Evolutionary conservation across 768 basidiomycete genomes (phyloP).

Genomic region (Tylopilus sp.): DNA sequence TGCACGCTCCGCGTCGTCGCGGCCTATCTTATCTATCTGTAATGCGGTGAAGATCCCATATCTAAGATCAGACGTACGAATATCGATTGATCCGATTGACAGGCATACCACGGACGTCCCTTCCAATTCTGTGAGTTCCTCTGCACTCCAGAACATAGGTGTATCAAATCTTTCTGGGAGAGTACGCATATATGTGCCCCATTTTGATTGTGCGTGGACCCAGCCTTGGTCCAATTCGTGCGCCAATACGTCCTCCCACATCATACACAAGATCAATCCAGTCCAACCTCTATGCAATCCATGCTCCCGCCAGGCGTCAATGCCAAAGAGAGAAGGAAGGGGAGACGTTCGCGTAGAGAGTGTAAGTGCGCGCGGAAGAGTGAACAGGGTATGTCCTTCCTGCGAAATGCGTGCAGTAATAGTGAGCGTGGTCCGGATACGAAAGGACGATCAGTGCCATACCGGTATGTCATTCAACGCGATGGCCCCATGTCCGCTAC

Average conservation of each 20-base stretch:
- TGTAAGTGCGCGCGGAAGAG: slow-evolving; percentile 72
- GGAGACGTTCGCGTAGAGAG: slow-evolving; percentile 76
- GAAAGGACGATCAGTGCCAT: slow-evolving; percentile 3
- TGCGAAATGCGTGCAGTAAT: slow-evolving; percentile 24
- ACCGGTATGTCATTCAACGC: slow-evolving; percentile 76
- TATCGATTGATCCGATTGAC: slow-evolving; percentile 24
- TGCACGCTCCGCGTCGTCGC: slow-evolving; percentile 72
- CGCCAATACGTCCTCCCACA: slow-evolving; percentile 84
- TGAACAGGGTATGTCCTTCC: slow-evolving; percentile 76
- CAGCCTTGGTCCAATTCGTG: slow-evolving; percentile 50
- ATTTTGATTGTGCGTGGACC: slow-evolving; percentile 4
- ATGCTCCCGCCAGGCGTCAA: slow-evolving; percentile 58
- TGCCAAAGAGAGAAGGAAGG: slow-evolving; percentile 58
- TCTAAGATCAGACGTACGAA: not conserved
- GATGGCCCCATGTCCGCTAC: slow-evolving; percentile 69
- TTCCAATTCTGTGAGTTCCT: slow-evolving; percentile 67
- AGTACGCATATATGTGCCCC: slow-evolving; percentile 29
- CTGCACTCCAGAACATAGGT: slow-evolving; percentile 89
- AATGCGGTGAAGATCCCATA: not conserved
- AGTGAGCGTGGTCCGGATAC: not conserved
- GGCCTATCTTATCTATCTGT: slow-evolving; percentile 77
- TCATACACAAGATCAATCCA: slow-evolving; percentile 87
- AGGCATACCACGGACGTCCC: slow-evolving; percentile 88
- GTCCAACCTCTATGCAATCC: slow-evolving; percentile 75
- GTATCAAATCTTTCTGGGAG: slow-evolving; percentile 78